Evolutionary conservation across 176 grass and related monocot genomes (phyloP), one percentile per base, ranked within the genome.

Genomic region (Raddia guianensis): DNA sequence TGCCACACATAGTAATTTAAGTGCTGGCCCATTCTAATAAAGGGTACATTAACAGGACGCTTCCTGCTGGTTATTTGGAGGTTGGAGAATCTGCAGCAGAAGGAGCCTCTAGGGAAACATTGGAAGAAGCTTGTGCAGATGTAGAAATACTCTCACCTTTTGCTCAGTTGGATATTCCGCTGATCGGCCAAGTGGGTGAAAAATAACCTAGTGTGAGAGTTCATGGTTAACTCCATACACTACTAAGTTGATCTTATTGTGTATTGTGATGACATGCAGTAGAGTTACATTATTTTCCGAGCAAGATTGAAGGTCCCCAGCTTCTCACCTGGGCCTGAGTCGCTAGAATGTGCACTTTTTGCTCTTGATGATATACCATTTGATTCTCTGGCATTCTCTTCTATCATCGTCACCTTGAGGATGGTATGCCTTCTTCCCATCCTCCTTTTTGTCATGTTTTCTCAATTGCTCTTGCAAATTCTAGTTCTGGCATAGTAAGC

Each of bases 271-370:
- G 86, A 66, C 78, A 93, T 99, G 89, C 97, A 99, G 96, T 99
- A 99, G 97, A 99, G 93, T 90, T 99, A 99, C 87, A 87, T 99
- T 78, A 99, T 99, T 88, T 99, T 99, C 93, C 97, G 97, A 82
- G 97, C 97, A 82, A 96, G 82, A 83, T 73, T 99, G 70, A 99
- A 90, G 84, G 75, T 82, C 34, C 88, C 88, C n/a, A 73, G 72
- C 40, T 99, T 96, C 65, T 93, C 92, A 66, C 97, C 97, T 34
- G 97, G 97, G 27, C 73, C 83, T 12, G 97, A 99, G 73, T 99
- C 97, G 1, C 78, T 90, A 33, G 97, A 99, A 79, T 99, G 97
- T 87, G 85, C 71, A 49, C 85, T 99, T 79, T 99, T 96, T 83
- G 35, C 86, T 11, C 53, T 99, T 76, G 93, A 99, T 69, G 93